These are phyloP conservation scores for Moniliella sp. DNA, from an alignment of 1,284 basidiomycete genomes.

Conservation along the genomic window DNA sequence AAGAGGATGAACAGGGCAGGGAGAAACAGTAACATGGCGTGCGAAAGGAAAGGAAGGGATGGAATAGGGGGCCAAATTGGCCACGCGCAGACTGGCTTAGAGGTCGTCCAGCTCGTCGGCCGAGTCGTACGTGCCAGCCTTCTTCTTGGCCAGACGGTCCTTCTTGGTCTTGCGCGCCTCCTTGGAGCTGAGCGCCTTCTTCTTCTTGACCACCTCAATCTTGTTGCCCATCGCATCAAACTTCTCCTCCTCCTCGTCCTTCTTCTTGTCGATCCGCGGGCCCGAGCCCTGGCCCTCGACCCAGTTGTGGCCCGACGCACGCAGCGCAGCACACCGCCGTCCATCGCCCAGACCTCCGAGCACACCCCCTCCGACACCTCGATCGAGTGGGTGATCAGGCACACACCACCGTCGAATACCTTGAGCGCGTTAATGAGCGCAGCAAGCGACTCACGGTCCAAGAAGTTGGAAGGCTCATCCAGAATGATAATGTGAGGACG, in stretches of 20 bases:
- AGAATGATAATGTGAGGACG: slow-evolving; percentile 32
- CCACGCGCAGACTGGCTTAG: too few relatives aligned
- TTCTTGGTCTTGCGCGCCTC: slow-evolving; percentile 19
- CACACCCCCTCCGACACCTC: slow-evolving; percentile 32
- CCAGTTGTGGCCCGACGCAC: slow-evolving; percentile 46
- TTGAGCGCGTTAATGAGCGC: slow-evolving; percentile 32
- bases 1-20: too few relatives aligned
- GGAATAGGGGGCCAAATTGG: too few relatives aligned
- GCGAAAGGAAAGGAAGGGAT: too few relatives aligned
- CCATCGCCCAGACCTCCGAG: slow-evolving; percentile 31
- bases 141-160: slow-evolving; percentile 11
- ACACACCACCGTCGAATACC: slow-evolving; percentile 30
- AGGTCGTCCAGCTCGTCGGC: slow-evolving; percentile 17
- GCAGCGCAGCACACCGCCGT: slow-evolving; percentile 16
- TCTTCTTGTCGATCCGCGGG: slow-evolving; percentile 19
- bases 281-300: slow-evolving; percentile 59
- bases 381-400: slow-evolving; percentile 30
- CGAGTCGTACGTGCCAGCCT: slow-evolving; percentile 14
- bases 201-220: slow-evolving; percentile 9
- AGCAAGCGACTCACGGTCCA: slow-evolving; percentile 34
- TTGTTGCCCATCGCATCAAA: slow-evolving; percentile 27
- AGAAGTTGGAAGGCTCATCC: slow-evolving; percentile 34
- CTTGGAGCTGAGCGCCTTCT: slow-evolving; percentile 12
- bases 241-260: slow-evolving; percentile 19
- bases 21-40: too few relatives aligned